A percentile compares a stretch with the other conserved stretches of the same genome.
Evolutionary conservation across 768 basidiomycete species (phyloP).

Genomic region (Tephrocybe sp.): DNA sequence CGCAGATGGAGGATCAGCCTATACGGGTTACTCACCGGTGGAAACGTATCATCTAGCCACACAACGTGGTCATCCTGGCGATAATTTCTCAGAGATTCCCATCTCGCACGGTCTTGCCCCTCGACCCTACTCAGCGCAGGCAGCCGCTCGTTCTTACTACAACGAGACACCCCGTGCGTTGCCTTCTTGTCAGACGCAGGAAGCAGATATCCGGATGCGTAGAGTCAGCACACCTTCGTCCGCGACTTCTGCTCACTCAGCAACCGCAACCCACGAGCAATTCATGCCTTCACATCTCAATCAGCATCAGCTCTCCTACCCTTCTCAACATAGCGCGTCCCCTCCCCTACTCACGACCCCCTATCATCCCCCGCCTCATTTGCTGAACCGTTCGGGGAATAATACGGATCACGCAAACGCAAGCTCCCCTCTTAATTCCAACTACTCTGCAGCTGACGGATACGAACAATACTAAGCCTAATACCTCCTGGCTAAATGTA

Average conservation of each 20-base stretch:
- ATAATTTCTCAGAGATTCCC: constrained; percentile 20
- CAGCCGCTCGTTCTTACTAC: constrained; percentile 25
- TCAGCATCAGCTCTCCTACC: constrained; percentile 12
- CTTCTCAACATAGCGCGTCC: constrained; percentile 17
- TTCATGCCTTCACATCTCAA: not conserved
- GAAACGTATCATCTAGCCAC: constrained; percentile 8
- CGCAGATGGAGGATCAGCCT: constrained; percentile 5
- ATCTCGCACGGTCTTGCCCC: constrained; percentile 25
- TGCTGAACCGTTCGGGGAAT: constrained; percentile 7
- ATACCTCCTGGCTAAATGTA: not conserved
- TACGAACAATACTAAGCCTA: constrained; percentile 5
- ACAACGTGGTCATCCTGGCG: constrained; percentile 14
- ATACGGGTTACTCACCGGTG: constrained; percentile 9
- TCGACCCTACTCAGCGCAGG: constrained; percentile 26
- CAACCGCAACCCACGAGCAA: constrained; percentile 6
- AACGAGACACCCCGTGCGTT: constrained; percentile 15
- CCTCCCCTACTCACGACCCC: constrained; percentile 27
- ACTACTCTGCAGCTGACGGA: constrained; percentile 11
- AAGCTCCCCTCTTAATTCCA: constrained; percentile 16
- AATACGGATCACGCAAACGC: constrained; percentile 4
- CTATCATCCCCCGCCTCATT: constrained; percentile 23
- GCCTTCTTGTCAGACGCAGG: constrained; percentile 15
- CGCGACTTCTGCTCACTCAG: constrained; percentile 7
- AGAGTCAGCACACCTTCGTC: constrained; percentile 10
- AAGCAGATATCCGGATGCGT: constrained; percentile 12